Base-by-base conservation (phyloP, 768 basidiomycete genomes). In the Xerocomellus dryophilus region DNA sequence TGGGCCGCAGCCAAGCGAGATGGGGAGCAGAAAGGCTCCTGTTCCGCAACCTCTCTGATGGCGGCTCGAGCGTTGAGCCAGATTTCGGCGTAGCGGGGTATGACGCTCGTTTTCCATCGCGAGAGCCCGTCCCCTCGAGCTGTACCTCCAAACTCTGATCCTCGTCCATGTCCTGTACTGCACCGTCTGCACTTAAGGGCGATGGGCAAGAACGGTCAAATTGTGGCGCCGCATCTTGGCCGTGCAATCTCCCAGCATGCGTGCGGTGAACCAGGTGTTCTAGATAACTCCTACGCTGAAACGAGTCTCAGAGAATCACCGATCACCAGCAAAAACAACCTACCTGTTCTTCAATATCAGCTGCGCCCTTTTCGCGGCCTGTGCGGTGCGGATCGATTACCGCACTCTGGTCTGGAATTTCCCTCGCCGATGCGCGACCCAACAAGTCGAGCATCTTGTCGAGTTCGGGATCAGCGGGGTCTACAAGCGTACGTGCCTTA, bases 191-290 rank as follows among this genome's bases (percentile, higher is more conserved):
- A 34, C 15, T 25, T 2, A 44, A 56, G 8, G 81, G 43, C 61
- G 69, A 60, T 69, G 57, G 48, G 50, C 61, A 15, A 69, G 62
- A 34, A 74, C 75, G 56, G 17, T 25, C 21, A 40, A 83, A 34
- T 2, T 61, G 57, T 29, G 54, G 77, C 3, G 80, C 69, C 7
- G 91, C 89, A 61, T 96, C 93, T 69, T 97, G 93, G 14, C 80
- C 78, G 50, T 85, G 84, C 35, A 95, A 72, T 50, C 93, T 80
- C 20, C 93, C 85, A 1, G 84, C 80, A 43, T 78, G 76, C 0
- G 91, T 88, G 63, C 90, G 90, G 27, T 79, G 75, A 10, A 84
- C 75, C 2, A 96, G 76, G 53, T 83, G 81, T 50, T 87, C 84
- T 10, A 94, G 85, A 64, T 95, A 92, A 8, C 80, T 81, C 41